A percentile compares a stretch with the other conserved stretches of the same genome.
Evolutionary conservation across 192 early-diverging fungal genomes (phyloP).

Genomic region (Oehlia diaphana): DNA sequence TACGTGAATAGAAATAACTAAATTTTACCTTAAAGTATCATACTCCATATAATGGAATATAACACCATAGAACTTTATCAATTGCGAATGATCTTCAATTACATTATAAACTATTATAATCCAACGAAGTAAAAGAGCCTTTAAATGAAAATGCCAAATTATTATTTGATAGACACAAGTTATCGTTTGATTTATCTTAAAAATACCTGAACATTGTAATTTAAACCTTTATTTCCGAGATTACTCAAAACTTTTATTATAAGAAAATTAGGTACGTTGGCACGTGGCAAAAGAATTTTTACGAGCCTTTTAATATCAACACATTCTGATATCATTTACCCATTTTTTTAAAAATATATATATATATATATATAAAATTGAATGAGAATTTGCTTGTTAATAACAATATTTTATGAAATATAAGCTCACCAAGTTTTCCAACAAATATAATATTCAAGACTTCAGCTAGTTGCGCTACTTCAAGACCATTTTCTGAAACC

Average conservation of each 20-base stretch:
- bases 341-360: not conserved
- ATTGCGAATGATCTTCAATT: slow-evolving; percentile 43
- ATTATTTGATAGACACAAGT: not conserved
- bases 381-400: not conserved
- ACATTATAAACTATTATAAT: slow-evolving; percentile 47
- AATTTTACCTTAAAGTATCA: slow-evolving; percentile 43
- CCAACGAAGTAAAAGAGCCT: slow-evolving; percentile 51
- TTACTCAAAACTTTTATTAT: slow-evolving; percentile 36
- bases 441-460: slow-evolving; percentile 36
- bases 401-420: not conserved
- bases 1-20: not conserved
- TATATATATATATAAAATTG: not conserved
- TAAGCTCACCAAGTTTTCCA: slow-evolving; percentile 36
- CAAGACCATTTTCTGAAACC: slow-evolving; percentile 35
- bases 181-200: not conserved
- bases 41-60: slow-evolving; percentile 51
- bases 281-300: slow-evolving; percentile 42
- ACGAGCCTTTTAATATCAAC: slow-evolving; percentile 34
- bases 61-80: slow-evolving; percentile 50
- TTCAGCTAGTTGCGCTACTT: slow-evolving; percentile 30
- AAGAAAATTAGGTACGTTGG: slow-evolving; percentile 34
- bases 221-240: slow-evolving; percentile 31
- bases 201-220: slow-evolving; percentile 34
- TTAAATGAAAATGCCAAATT: not conserved
- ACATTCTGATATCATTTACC: slow-evolving; percentile 30